Percentiles rank a stretch among this genome's conserved stretches.
These are phyloP conservation scores for Neurospora sp. DNA, from an alignment of 495 filamentous ascomycete genomes.

Conservation along the genomic window DNA sequence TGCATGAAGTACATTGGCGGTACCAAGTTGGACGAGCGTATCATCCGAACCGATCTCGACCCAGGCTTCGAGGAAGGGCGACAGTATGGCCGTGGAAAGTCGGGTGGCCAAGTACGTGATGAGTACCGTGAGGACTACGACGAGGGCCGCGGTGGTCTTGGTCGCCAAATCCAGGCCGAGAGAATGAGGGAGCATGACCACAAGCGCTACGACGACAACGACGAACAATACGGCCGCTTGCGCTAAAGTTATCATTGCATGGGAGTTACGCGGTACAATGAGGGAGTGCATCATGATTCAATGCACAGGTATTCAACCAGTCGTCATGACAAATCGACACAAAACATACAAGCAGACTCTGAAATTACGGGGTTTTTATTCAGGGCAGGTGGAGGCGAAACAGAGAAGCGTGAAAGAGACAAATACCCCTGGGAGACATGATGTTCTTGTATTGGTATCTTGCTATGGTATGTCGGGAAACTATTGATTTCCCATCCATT, in stretches of 20 bases:
- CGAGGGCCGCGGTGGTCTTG: slow-evolving; percentile 75
- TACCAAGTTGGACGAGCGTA: slow-evolving; percentile 95
- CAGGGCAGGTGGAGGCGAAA: neutral
- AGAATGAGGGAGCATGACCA: slow-evolving; percentile 48
- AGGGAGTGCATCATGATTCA: neutral
- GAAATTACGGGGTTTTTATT: neutral
- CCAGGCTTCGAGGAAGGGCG: slow-evolving; percentile 92
- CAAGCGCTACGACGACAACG: slow-evolving; percentile 37
- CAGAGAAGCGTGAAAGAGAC: neutral
- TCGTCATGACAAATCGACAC: neutral
- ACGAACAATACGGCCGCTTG: slow-evolving; percentile 29
- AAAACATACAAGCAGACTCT: neutral
- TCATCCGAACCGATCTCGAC: slow-evolving; percentile 94
- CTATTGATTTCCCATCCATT: neutral
- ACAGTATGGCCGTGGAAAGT: slow-evolving; percentile 85
- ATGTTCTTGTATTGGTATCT: neutral
- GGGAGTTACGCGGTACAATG: neutral
- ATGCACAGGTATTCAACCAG: neutral
- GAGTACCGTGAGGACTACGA: slow-evolving; percentile 97
- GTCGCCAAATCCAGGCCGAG: slow-evolving; percentile 54
- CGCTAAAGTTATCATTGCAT: slow-evolving; percentile 20
- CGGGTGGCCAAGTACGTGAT: slow-evolving; percentile 92
- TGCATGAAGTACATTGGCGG: slow-evolving; percentile 98
- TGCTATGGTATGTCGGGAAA: neutral
- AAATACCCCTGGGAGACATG: neutral